phyloP scores from a whole-genome alignment of 306 rosid genomes.

The Trifolium subterraneum region DNA sequence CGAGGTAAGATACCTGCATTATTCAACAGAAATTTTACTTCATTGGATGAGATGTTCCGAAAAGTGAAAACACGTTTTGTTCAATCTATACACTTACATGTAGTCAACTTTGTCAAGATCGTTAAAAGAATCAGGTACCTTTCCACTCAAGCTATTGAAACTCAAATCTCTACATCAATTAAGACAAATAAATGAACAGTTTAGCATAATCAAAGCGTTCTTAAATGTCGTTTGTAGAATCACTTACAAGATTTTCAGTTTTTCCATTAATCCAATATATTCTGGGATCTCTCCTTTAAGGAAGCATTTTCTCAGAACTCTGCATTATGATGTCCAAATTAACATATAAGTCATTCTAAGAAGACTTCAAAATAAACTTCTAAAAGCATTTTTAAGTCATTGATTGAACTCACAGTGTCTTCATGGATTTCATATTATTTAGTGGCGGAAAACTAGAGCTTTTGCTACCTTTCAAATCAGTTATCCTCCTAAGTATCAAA shows the following conservation, averaged over 20 bases:
- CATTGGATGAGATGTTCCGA: conserved; percentile 4
- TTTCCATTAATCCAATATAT: conserved; percentile 63
- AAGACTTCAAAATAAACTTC: conserved; percentile 31
- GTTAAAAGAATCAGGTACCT: conserved; percentile 67
- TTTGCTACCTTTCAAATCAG: conserved; percentile 63
- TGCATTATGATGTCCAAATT: conserved; percentile 48
- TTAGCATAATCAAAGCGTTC: conserved; percentile 4
- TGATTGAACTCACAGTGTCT: conserved; percentile 74
- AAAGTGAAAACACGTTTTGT: background rate
- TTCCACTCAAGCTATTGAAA: conserved; percentile 75
- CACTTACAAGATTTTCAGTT: conserved; percentile 74
- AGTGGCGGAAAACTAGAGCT: conserved; percentile 68
- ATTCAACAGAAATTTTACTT: conserved; percentile 25
- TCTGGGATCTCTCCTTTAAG: conserved; percentile 66
- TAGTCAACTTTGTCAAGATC: conserved; percentile 59
- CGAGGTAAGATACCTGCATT: conserved; percentile 71
- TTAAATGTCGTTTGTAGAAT: conserved; percentile 27
- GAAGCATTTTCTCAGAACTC: conserved; percentile 74
- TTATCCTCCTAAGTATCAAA: conserved; percentile 78
- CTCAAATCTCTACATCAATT: conserved; percentile 76
- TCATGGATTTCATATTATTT: conserved; percentile 64
- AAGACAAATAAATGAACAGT: conserved; percentile 27
- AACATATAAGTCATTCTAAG: conserved; percentile 28
- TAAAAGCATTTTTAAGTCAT: conserved; percentile 20
- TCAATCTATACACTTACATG: conserved; percentile 60